phyloP scores from a whole-genome alignment of 805 yeast genomes.

The Schwanniomyces occidentalis region DNA sequence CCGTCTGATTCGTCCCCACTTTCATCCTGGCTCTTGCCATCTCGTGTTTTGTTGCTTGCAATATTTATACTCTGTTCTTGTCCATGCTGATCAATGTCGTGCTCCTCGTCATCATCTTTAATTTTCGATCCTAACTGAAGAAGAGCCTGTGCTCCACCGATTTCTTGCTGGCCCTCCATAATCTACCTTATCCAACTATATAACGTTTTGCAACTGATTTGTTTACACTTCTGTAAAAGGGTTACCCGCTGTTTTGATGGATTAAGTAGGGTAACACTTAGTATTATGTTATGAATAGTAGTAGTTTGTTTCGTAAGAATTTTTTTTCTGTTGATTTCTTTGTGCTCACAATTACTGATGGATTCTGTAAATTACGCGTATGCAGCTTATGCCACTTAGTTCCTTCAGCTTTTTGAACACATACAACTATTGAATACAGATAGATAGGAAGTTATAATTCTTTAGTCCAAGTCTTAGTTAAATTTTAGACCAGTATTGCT shows the following conservation, averaged over 20 bases:
- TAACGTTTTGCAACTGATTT: constrained; percentile 3
- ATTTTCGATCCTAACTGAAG: constrained; percentile 39
- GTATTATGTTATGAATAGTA: background rate
- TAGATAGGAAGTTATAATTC: no score
- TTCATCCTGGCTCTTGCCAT: constrained; percentile 6
- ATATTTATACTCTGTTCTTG: constrained; percentile 7
- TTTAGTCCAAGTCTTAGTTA: no score
- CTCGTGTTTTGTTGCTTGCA: no score
- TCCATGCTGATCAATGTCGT: constrained; percentile 8
- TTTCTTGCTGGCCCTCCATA: constrained; percentile 39
- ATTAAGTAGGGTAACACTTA: constrained; percentile 13
- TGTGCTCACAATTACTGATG: background rate
- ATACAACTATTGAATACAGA: no score
- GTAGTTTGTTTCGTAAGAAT: background rate
- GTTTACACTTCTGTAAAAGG: constrained; percentile 4
- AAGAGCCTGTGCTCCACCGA: constrained; percentile 49
- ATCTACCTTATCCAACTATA: background rate
- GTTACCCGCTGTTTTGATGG: constrained; percentile 13
- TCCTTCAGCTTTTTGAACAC: no score
- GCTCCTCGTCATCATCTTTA: constrained; percentile 16
- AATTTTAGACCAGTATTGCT: no score
- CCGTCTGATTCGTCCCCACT: constrained; percentile 7
- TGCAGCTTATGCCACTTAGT: no score
- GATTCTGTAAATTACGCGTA: constrained; percentile 1
- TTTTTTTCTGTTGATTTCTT: background rate